Conservation (phyloP, 306 rosid genomes). For the Luffa acutangula region DNA sequence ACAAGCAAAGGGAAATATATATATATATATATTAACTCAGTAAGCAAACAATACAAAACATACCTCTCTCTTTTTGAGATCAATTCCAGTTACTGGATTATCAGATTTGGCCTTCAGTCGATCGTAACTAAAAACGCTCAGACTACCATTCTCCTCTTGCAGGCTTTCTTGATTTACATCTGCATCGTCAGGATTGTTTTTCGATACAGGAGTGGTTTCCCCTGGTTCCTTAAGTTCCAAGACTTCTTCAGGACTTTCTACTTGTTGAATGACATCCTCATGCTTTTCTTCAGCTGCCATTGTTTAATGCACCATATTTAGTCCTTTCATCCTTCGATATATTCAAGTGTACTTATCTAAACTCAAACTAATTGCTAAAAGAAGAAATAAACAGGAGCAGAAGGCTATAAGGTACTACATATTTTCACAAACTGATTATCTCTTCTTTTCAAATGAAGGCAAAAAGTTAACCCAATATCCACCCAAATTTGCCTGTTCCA, state of each 20-base stretch:
- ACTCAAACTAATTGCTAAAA: background rate
- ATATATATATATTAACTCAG: background rate
- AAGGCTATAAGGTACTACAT: background rate
- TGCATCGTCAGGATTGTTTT: constrained; percentile 33
- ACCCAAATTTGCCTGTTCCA: background rate
- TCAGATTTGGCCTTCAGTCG: constrained; percentile 79
- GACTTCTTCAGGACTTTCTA: constrained; percentile 49
- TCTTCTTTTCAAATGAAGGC: background rate
- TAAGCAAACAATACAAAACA: constrained; percentile 17
- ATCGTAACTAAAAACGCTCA: constrained; percentile 52
- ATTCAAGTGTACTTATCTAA: background rate
- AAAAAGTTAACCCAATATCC: background rate
- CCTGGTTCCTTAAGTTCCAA: constrained; percentile 46
- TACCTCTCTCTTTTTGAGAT: constrained; percentile 88
- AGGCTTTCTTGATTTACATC: constrained; percentile 45
- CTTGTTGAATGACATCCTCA: constrained; percentile 42
- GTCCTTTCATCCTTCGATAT: background rate
- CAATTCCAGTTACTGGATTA: constrained; percentile 73
- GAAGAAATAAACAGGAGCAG: background rate
- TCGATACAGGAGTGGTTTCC: constrained; percentile 37
- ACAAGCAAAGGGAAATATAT: background rate
- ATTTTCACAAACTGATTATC: background rate
- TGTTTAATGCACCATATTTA: background rate
- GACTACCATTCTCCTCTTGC: constrained; percentile 31
- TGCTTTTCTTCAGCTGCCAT: constrained; percentile 37